These are phyloP conservation scores for Haemoproteus tartakovskyi DNA, from an alignment of 169 alveolate species.

Conservation along the genomic window DNA sequence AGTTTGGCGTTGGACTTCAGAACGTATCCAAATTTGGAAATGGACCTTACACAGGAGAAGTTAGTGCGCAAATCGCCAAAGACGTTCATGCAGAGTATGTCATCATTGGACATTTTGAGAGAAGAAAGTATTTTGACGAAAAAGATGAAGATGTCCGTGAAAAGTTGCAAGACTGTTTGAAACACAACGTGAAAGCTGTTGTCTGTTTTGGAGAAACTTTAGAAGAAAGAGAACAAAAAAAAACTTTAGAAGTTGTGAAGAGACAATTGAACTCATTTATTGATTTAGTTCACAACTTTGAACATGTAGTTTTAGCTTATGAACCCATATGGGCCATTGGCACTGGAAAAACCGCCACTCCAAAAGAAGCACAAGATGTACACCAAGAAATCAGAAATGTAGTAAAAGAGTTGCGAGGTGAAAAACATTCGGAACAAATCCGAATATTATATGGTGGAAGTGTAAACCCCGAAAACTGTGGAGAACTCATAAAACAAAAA, in stretches of 20 bases:
- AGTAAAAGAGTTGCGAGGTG: conserved; percentile 67
- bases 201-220: conserved; percentile 96
- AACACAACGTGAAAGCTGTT: conserved; percentile 85
- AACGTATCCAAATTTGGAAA: conserved; percentile 89
- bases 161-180: conserved; percentile 87
- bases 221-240: conserved; percentile 92
- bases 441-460: conserved; percentile 99
- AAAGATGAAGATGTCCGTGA: conserved; percentile 92
- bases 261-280: conserved; percentile 85
- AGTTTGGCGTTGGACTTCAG: conserved; percentile 89
- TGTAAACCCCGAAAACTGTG: conserved; percentile 93
- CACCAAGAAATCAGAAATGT: conserved; percentile 82
- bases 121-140: conserved; percentile 93
- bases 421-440: conserved; percentile 84
- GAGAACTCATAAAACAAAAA: conserved; percentile 85
- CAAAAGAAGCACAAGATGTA: conserved; percentile 95
- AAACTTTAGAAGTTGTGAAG: conserved; percentile 89
- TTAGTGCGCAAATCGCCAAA: conserved; percentile 89
- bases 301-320: conserved; percentile 94
- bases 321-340: conserved; percentile 99
- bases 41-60: conserved; percentile 99
- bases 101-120: conserved; percentile 97
- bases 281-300: conserved; percentile 85
- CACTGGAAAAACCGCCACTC: conserved; percentile 96
- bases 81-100: conserved; percentile 93